phyloP scores from a whole-genome alignment of 768 basidiomycete genomes.

The Termitomyces sp. region DNA sequence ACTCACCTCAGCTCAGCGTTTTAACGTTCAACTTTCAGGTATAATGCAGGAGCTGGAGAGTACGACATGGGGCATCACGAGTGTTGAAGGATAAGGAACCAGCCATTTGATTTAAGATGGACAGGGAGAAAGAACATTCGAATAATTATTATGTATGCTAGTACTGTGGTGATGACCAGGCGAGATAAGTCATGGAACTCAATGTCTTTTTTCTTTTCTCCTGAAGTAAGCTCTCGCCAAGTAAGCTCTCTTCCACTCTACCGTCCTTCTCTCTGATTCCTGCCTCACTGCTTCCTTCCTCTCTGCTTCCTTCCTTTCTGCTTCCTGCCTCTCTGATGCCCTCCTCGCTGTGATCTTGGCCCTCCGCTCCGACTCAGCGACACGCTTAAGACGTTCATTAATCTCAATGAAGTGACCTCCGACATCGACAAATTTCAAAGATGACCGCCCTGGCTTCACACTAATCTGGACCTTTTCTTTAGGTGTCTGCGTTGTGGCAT shows the following conservation, averaged over 20 bases:
- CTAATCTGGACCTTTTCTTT: conserved; percentile 31
- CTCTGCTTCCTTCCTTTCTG: conserved; percentile 16
- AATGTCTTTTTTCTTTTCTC: background rate
- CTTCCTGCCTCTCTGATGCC: conserved; percentile 15
- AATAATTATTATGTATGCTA: conserved; percentile 1
- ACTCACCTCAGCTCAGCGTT: too few species aligned
- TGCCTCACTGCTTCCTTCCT: conserved; percentile 11
- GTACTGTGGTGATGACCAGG: background rate
- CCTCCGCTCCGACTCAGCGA: conserved; percentile 45
- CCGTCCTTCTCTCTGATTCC: too few species aligned
- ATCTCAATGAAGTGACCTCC: conserved; percentile 65
- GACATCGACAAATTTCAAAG: conserved; percentile 68
- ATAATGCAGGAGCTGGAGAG: too few species aligned
- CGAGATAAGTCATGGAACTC: background rate
- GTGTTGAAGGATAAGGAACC: too few species aligned
- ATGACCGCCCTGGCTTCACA: conserved; percentile 40
- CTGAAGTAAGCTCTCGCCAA: too few species aligned
- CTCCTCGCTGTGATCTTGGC: conserved; percentile 23
- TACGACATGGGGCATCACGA: background rate
- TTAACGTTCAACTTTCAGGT: too few species aligned
- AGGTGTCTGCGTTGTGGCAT: conserved; percentile 32
- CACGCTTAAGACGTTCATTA: conserved; percentile 45
- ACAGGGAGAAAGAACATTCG: too few species aligned
- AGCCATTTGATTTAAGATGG: too few species aligned
- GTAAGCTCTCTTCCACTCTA: too few species aligned